Conservation (phyloP, 805 yeast genomes). For the Candida ortonii region DNA sequence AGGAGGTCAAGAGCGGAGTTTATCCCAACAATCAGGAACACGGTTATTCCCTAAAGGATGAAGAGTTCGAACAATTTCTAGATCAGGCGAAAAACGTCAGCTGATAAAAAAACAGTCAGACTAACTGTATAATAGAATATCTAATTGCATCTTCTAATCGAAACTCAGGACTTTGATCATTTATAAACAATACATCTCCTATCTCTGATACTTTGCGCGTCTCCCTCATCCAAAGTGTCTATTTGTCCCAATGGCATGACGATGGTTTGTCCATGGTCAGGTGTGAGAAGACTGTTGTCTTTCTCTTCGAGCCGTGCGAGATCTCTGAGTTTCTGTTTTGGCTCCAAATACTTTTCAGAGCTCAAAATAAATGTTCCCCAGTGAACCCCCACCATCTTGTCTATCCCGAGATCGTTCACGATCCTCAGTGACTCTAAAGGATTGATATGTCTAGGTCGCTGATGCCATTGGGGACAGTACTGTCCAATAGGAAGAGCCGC, state of each 20-base stretch:
- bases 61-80: conserved; percentile 47
- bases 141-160: too few relatives aligned
- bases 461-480: conserved; percentile 93
- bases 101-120: conserved; percentile 1
- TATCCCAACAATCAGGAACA: conserved; percentile 67
- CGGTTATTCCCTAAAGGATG: conserved; percentile 67
- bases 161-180: conserved; percentile 5
- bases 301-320: conserved; percentile 43
- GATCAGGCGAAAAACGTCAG: conserved; percentile 23
- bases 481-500: conserved; percentile 92
- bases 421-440: conserved; percentile 76
- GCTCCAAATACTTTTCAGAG: conserved; percentile 85
- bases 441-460: conserved; percentile 80
- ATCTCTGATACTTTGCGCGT: conserved; percentile 13
- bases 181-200: conserved; percentile 18
- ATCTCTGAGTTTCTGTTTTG: conserved; percentile 56
- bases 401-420: conserved; percentile 57
- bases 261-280: conserved; percentile 74
- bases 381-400: conserved; percentile 79
- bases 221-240: conserved; percentile 16
- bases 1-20: conserved; percentile 50
- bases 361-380: conserved; percentile 95
- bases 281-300: conserved; percentile 49
- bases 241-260: conserved; percentile 41
- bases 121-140: neutral